A percentile compares a stretch with the other conserved stretches of the same genome.
Evolutionary conservation across 257 asterid genomes (phyloP).

Genomic region (Verbena officinalis): DNA sequence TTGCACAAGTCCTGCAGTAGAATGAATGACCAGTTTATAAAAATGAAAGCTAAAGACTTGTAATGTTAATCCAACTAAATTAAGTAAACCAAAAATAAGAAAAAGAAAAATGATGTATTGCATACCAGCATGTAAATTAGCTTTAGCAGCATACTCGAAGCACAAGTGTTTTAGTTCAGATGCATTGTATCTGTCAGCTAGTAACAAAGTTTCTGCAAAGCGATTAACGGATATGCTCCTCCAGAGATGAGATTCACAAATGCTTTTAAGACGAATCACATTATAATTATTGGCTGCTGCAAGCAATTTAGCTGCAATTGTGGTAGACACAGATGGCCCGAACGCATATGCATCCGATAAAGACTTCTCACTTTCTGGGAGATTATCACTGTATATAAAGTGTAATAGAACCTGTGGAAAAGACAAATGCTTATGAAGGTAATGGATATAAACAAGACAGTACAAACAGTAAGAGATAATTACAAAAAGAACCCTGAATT

Average conservation of each 20-base stretch:
- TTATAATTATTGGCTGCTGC: conserved; percentile 9
- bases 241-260: conserved; percentile 13
- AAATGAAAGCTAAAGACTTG: not conserved
- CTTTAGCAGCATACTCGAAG: conserved; percentile 11
- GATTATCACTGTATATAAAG: conserved; percentile 1
- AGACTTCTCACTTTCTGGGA: not conserved
- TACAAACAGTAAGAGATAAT: too few relatives aligned
- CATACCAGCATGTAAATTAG: not conserved
- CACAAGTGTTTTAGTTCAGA: not conserved
- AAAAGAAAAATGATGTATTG: not conserved
- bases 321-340: not conserved
- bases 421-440: not conserved
- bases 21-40: not conserved
- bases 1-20: not conserved
- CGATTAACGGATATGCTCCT: not conserved
- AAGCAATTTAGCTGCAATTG: conserved; percentile 12
- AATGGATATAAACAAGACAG: too few relatives aligned
- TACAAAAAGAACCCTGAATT: too few relatives aligned
- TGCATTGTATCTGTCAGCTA: conserved; percentile 1
- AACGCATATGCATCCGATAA: conserved; percentile 8
- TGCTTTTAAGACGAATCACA: not conserved
- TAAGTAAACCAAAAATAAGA: not conserved
- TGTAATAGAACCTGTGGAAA: not conserved
- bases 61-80: not conserved
- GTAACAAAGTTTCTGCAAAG: not conserved